Conservation (phyloP, 176 grass and related monocot species). For the Tillandsia leiboldiana region DNA sequence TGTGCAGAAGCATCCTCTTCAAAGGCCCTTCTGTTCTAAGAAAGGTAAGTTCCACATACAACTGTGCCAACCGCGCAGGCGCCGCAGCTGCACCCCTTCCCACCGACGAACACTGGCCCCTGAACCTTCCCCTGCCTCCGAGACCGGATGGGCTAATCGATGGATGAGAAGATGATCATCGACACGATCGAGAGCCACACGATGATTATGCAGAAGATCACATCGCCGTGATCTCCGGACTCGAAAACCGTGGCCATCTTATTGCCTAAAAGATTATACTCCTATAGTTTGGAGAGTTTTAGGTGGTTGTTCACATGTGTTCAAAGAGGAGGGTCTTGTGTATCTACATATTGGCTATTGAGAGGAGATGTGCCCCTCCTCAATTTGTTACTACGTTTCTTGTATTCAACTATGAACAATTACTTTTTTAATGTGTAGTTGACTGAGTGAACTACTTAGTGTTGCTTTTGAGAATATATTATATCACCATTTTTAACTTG, state of each 20-base stretch:
- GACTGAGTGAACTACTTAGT: too few species aligned
- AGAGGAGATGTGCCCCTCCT: background rate
- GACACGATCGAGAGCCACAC: conserved; percentile 35
- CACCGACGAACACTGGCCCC: conserved; percentile 33
- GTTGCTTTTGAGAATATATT: too few species aligned
- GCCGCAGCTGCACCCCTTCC: conserved; percentile 39
- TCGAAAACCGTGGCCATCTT: conserved; percentile 23
- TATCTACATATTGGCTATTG: background rate
- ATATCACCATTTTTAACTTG: too few species aligned
- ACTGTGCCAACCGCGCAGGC: conserved; percentile 25
- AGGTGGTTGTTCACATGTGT: background rate
- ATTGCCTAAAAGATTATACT: background rate
- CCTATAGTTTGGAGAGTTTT: background rate
- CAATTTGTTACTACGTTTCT: background rate
- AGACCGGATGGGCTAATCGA: background rate
- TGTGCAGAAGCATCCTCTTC: background rate
- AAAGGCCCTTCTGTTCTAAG: conserved; percentile 16
- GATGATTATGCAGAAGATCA: conserved; percentile 48
- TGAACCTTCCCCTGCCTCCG: background rate
- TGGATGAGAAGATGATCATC: conserved; percentile 41
- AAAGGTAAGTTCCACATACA: conserved; percentile 56
- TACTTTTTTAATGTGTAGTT: background rate
- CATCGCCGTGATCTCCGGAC: conserved; percentile 19
- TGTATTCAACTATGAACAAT: background rate
- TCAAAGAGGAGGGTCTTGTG: background rate